phyloP scores from a whole-genome alignment of 2,329 filamentous ascomycete genomes.

The Aureobasidium musti region DNA sequence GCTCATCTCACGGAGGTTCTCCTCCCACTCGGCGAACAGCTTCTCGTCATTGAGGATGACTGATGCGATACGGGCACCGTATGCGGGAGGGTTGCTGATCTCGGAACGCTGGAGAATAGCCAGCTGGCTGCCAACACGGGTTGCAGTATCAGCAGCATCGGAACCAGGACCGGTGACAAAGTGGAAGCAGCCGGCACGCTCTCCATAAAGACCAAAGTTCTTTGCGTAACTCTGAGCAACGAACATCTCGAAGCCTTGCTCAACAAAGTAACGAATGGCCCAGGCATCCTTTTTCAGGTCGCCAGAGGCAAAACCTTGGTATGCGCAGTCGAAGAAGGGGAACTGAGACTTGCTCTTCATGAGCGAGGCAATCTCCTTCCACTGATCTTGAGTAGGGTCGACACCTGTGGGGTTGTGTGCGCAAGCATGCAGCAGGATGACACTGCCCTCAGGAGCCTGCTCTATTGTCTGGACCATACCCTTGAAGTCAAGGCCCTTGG shows the following conservation, averaged over 20 bases:
- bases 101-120: conserved; percentile 94
- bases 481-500: conserved; percentile 87
- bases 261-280: conserved; percentile 92
- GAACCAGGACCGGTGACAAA: conserved; percentile 73
- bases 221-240: conserved; percentile 58
- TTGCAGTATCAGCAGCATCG: conserved; percentile 62
- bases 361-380: conserved; percentile 81
- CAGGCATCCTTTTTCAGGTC: conserved; percentile 81
- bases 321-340: conserved; percentile 97
- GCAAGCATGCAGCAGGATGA: conserved; percentile 56
- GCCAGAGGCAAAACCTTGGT: conserved; percentile 96
- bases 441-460: conserved; percentile 59
- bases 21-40: conserved; percentile 90
- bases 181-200: conserved; percentile 96
- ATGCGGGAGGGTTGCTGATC: conserved; percentile 95
- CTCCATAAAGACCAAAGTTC: conserved; percentile 82
- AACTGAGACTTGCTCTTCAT: conserved; percentile 81
- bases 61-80: conserved; percentile 86
- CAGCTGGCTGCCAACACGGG: conserved; percentile 79
- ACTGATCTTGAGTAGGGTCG: conserved; percentile 90
- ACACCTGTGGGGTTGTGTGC: conserved; percentile 98
- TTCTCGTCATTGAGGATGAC: conserved; percentile 77
- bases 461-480: conserved; percentile 90
- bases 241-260: conserved; percentile 75
- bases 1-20: conserved; percentile 88